Conservation (phyloP, 306 rosid genomes). For the Vigna hirtella region DNA sequence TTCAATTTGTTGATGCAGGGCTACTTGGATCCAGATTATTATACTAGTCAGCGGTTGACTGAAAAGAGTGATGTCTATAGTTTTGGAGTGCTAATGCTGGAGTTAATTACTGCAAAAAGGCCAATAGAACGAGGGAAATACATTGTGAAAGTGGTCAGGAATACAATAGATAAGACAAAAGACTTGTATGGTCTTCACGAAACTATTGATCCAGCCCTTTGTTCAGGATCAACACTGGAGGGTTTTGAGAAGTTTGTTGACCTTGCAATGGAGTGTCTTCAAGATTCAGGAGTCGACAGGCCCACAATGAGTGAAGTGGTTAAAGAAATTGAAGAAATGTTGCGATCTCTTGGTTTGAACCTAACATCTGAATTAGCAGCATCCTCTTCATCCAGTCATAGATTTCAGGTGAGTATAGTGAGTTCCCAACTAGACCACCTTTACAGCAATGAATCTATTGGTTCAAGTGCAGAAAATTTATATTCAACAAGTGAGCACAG, state of each 20-base stretch:
- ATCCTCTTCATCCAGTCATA: constrained; percentile 44
- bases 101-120: constrained; percentile 60
- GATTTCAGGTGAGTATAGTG: background rate
- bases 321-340: constrained; percentile 58
- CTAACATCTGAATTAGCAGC: constrained; percentile 36
- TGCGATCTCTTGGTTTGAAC: constrained; percentile 47
- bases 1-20: constrained; percentile 53
- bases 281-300: constrained; percentile 54
- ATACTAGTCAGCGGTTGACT: constrained; percentile 32
- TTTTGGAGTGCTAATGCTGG: constrained; percentile 69
- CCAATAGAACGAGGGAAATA: constrained; percentile 62
- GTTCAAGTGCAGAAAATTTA: constrained; percentile 31
- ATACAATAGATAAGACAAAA: constrained; percentile 49
- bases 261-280: constrained; percentile 58
- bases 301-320: constrained; percentile 64
- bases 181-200: constrained; percentile 45
- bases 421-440: constrained; percentile 25
- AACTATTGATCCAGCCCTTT: constrained; percentile 52
- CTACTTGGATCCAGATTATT: constrained; percentile 56
- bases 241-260: constrained; percentile 63
- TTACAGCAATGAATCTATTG: constrained; percentile 26
- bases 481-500: background rate
- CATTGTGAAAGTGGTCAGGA: constrained; percentile 57
- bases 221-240: constrained; percentile 33
- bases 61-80: constrained; percentile 78